Percentiles rank a stretch among this genome's conserved stretches.
Evolutionary conservation across 169 alveolate species (phyloP).

Genomic region (Neospora caninum): DNA sequence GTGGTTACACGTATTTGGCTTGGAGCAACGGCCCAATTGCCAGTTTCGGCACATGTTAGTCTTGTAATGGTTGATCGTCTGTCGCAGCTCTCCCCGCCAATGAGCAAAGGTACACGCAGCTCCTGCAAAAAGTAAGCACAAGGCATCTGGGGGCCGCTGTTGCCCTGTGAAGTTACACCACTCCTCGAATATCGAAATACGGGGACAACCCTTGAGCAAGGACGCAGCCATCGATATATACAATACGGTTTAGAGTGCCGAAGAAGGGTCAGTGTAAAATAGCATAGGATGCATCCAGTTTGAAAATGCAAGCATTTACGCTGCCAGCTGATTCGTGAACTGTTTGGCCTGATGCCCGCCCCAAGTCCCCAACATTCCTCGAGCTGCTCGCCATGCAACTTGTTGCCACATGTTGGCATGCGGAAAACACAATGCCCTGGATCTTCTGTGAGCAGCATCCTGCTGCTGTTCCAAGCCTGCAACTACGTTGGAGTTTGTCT

Average conservation of each 20-base stretch:
- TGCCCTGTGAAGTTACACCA: background rate
- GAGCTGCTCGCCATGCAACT: too few species aligned
- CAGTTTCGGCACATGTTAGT: constrained; percentile 73
- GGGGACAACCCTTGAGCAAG: background rate
- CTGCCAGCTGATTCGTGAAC: too few species aligned
- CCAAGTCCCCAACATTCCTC: too few species aligned
- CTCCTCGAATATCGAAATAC: background rate
- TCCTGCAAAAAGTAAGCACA: background rate
- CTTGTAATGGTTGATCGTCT: constrained; percentile 72
- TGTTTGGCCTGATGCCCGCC: too few species aligned
- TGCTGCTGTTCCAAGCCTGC: background rate
- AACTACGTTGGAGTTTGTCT: too few species aligned
- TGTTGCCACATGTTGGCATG: too few species aligned
- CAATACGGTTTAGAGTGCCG: background rate
- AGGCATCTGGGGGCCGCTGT: too few species aligned
- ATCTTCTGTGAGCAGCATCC: background rate
- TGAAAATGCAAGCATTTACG: too few species aligned
- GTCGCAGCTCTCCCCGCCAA: constrained; percentile 73
- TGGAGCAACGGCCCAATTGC: constrained; percentile 70
- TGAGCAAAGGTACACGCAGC: constrained; percentile 73
- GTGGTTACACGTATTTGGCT: constrained; percentile 70
- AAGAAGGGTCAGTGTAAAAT: too few species aligned
- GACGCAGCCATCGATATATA: background rate
- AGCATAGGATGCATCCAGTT: too few species aligned
- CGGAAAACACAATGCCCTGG: too few species aligned